Percentiles rank a stretch among this genome's conserved stretches.
These are phyloP conservation scores for Boechera retrofracta DNA, from an alignment of 345 rosid species.

Conservation along the genomic window DNA sequence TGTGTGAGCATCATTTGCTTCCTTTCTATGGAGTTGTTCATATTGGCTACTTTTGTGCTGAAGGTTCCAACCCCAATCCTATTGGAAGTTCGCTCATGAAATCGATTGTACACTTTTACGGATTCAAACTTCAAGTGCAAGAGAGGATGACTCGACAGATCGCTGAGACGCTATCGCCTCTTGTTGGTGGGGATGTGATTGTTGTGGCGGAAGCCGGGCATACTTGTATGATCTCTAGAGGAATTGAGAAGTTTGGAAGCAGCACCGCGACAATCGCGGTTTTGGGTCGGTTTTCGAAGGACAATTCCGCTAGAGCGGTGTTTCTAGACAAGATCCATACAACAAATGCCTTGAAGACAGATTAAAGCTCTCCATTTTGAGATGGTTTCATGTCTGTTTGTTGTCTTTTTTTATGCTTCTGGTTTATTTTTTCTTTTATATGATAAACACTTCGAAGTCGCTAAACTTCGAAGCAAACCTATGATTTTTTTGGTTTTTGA, in stretches of 20 bases:
- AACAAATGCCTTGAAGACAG: constrained; percentile 33
- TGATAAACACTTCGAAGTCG: constrained; percentile 14
- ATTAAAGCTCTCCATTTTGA: constrained; percentile 29
- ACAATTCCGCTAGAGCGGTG: constrained; percentile 57
- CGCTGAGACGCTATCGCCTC: constrained; percentile 74
- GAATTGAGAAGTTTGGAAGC: constrained; percentile 92
- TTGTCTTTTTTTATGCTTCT: constrained; percentile 18
- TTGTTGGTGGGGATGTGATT: constrained; percentile 82
- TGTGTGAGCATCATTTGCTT: constrained; percentile 96
- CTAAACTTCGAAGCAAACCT: constrained; percentile 21
- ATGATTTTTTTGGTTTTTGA: constrained; percentile 25
- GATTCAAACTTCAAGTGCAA: constrained; percentile 98
- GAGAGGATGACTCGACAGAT: constrained; percentile 93
- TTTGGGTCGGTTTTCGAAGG: constrained; percentile 76
- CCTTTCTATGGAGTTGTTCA: constrained; percentile 95
- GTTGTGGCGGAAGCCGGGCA: constrained; percentile 92
- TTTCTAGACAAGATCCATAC: constrained; percentile 66
- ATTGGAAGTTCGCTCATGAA: constrained; percentile 61
- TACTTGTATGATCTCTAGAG: constrained; percentile 94
- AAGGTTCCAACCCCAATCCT: constrained; percentile 52
- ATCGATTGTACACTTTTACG: constrained; percentile 80
- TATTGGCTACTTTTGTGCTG: constrained; percentile 64
- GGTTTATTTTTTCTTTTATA: not conserved
- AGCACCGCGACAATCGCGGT: constrained; percentile 83
- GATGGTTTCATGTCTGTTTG: constrained; percentile 25